Base-by-base conservation (phyloP, 192 early-diverging fungal genomes). In the Coemansia sp. region DNA sequence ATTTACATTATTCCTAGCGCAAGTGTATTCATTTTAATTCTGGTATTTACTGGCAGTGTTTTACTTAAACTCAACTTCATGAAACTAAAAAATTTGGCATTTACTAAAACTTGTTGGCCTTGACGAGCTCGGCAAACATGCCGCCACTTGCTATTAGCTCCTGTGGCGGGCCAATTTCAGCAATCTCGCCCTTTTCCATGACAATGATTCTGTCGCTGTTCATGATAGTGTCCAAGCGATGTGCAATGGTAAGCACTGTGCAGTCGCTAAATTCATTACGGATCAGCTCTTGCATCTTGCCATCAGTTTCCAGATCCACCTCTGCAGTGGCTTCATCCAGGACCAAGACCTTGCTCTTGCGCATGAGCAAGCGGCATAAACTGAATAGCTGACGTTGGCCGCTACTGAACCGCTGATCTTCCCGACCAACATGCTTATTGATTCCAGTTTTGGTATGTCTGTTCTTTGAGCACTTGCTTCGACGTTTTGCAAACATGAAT, bases 281-380 rank as follows among this genome's bases (percentile, higher is more conserved):
- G 32, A 90, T 81, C n/a, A 74, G 27, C 14, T 47, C 31, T 27
- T 74, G 72, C 4, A 74, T 59, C 17, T 40, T 25, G 14, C 39
- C 4, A 29, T 74, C 72, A 0, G 65, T 67, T 17, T 58, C 51
- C 14, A 62, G 14, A 19, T 92, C 89, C 8, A 91, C 79, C 0
- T 80, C 67, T 6, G 89, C 79, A 6, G 90, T 92, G 3, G 90
- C 90, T 53, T 92, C 90, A 49, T 92, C 90, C 60, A 91, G 60
- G 22, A 89, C 63, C 17, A 92, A 51, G 24, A 91, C 74, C 14
- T 74, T 66, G 46, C 86, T 84, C 29, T 68, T 72, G 57, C 64
- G 41, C 37, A 91, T 64, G 47, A 91, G 63, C 22, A 85, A 79
- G 4, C 88, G 74, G 9, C 88, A 88, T n/a, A 91, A 77, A 58